These are phyloP conservation scores for Danielia reshetovae DNA, from an alignment of 805 yeast species.

Conservation along the genomic window DNA sequence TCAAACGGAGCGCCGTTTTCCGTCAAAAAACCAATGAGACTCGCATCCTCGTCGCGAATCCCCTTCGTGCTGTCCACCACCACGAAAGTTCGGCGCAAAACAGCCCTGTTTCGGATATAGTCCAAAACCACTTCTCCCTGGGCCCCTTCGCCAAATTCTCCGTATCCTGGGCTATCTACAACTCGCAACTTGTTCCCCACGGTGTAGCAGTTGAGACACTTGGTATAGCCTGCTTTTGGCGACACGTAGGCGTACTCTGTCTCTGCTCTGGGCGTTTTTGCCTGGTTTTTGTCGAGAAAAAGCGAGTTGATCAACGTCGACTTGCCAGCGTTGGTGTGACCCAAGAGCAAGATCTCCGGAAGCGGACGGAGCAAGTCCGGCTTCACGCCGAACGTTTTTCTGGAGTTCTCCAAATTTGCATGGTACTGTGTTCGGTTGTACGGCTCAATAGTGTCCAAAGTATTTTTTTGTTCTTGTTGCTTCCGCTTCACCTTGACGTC, in stretches of 20 bases:
- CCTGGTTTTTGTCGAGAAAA: conserved; percentile 36
- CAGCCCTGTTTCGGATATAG: conserved; percentile 53
- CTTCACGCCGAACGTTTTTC: conserved; percentile 27
- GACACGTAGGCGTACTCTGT: conserved; percentile 52
- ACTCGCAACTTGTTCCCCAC: conserved; percentile 60
- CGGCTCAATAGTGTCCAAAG: conserved; percentile 19
- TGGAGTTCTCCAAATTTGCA: conserved; percentile 14
- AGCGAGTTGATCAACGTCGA: conserved; percentile 69
- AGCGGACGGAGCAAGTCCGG: conserved; percentile 31
- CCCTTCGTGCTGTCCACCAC: conserved; percentile 62
- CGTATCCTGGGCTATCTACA: conserved; percentile 91
- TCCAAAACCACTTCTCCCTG: conserved; percentile 71
- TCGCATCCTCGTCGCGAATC: conserved; percentile 51
- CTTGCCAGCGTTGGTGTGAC: conserved; percentile 85
- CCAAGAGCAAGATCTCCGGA: conserved; percentile 76
- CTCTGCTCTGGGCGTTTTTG: conserved; percentile 20
- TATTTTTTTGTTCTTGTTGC: conserved; percentile 11
- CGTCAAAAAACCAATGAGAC: conserved; percentile 47
- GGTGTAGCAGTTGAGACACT: conserved; percentile 68
- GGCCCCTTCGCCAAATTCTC: conserved; percentile 55
- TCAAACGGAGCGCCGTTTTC: conserved; percentile 65
- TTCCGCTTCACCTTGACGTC: conserved; percentile 40
- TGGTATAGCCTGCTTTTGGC: conserved; percentile 52
- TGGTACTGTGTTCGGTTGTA: conserved; percentile 23
- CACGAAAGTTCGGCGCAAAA: conserved; percentile 55